Evolutionary conservation across 2,329 filamentous ascomycete genomes (phyloP), one percentile per base, ranked within the genome.

Genomic region (Huntiella bhutanensis): DNA sequence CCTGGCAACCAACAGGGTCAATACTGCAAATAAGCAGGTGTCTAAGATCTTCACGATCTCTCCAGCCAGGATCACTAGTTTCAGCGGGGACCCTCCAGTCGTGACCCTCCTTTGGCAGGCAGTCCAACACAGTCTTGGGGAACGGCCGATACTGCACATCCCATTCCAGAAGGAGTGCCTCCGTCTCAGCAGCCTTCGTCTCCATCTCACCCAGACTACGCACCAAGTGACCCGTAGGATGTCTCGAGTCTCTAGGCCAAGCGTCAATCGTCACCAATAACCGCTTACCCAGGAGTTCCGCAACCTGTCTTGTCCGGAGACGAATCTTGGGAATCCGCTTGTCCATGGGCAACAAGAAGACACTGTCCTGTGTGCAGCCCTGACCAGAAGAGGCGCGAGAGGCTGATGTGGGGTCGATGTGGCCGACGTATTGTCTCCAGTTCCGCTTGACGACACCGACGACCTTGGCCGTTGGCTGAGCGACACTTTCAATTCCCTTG

Each of bases 111-210:
- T 73, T 68, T 6, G 91, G 91, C 46, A 98, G 67, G 58, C 91
- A 98, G 60, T 98, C 87, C 45, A 98, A 65, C 4, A 98, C 88
- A 0, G 86, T 83, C 63, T 94, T 94, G 4, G 91, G 87, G 60
- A 98, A 98, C 1, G 91, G 91, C 47, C 88, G 77, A 62, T 98
- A 98, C 60, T 98, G 91, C 2, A 98, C 91, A 57, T 98, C 91
- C 64, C 87, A 94, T 60, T 98, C 91, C 22, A 98, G 70, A 8
- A 98, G 68, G 39, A 98, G 66, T 15, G 91, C 91, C 60, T 98
- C 91, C 0, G 91, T 98, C 64, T 96, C 91, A 5, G 91, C 91
- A n/a, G 82, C 85, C 61, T 98, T 96, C 4, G 83, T 93, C 62
- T 98, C 91, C 41, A 98, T 65, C 60, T 94, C 87, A 53, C 91